phyloP scores from a whole-genome alignment of 441 rosid genomes.

The Pelargonium myrrhifolium region DNA sequence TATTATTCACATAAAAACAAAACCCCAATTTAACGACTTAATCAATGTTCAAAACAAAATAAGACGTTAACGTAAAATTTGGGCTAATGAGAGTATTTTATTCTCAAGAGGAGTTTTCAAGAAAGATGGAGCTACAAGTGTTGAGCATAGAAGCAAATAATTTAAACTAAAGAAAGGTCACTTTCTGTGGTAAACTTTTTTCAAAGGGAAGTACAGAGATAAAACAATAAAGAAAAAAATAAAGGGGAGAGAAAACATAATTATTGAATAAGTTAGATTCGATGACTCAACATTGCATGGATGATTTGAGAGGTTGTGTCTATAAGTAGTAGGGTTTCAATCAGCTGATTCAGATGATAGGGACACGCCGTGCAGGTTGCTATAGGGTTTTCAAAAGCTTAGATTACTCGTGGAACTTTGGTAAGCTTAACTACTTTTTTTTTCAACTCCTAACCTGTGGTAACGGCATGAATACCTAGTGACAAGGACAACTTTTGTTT shows the following conservation, averaged over 20 bases:
- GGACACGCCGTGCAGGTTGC: conserved; percentile 14
- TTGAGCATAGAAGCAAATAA: not conserved
- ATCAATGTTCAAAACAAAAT: not conserved
- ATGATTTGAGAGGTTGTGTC: conserved; percentile 10
- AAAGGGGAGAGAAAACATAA: conserved; percentile 1
- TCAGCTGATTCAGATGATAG: conserved; percentile 32
- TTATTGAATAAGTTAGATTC: conserved; percentile 19
- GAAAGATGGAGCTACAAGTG: not conserved
- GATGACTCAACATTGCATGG: conserved; percentile 32
- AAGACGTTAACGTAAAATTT: not conserved
- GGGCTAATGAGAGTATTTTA: not conserved
- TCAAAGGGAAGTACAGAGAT: conserved; percentile 13
- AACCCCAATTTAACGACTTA: not conserved
- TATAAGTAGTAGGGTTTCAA: conserved; percentile 12
- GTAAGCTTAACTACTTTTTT: too few relatives aligned
- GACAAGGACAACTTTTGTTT: too few relatives aligned
- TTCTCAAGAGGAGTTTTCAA: not conserved
- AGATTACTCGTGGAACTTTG: not conserved
- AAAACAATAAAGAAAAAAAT: conserved; percentile 20
- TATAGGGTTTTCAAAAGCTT: not conserved
- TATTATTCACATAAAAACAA: not conserved
- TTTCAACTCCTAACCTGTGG: not conserved
- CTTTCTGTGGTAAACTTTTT: conserved; percentile 10
- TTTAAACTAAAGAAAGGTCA: conserved; percentile 11
- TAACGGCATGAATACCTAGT: not conserved